These are phyloP conservation scores for Backusella circina DNA, from an alignment of 192 early-diverging fungal genomes.

Conservation along the genomic window DNA sequence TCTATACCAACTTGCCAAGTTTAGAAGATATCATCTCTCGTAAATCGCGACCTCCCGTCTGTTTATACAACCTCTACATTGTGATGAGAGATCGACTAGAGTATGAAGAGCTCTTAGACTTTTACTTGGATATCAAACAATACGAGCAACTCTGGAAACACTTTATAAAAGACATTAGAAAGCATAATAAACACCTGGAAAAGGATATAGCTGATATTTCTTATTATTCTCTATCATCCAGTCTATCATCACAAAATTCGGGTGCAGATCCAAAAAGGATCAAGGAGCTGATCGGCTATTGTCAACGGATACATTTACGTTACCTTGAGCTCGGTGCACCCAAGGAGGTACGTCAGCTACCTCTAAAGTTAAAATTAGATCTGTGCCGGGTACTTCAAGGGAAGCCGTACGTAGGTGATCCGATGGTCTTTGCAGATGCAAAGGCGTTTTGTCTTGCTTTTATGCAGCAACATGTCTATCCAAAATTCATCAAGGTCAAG, in stretches of 20 bases:
- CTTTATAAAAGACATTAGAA: slow-evolving; percentile 33
- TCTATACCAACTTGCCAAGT: slow-evolving; percentile 45
- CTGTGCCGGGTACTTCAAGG: not conserved
- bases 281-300: slow-evolving; percentile 29
- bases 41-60: slow-evolving; percentile 64
- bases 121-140: slow-evolving; percentile 69
- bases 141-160: slow-evolving; percentile 63
- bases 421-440: slow-evolving; percentile 52
- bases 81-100: slow-evolving; percentile 62
- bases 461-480: slow-evolving; percentile 50
- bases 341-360: slow-evolving; percentile 42
- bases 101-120: slow-evolving; percentile 64
- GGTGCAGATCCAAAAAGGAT: not conserved
- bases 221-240: not conserved
- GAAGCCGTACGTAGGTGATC: slow-evolving; percentile 30
- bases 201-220: slow-evolving; percentile 23
- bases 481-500: slow-evolving; percentile 50
- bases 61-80: slow-evolving; percentile 72
- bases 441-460: slow-evolving; percentile 43
- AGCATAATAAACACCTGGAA: slow-evolving; percentile 21
- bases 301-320: slow-evolving; percentile 47
- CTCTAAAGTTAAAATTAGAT: slow-evolving; percentile 13
- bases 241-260: not conserved
- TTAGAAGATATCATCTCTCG: slow-evolving; percentile 64
- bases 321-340: slow-evolving; percentile 46